A percentile compares a stretch with the other conserved stretches of the same genome.
phyloP scores from a whole-genome alignment of 257 asterid genomes.

The Solanum arcanum region DNA sequence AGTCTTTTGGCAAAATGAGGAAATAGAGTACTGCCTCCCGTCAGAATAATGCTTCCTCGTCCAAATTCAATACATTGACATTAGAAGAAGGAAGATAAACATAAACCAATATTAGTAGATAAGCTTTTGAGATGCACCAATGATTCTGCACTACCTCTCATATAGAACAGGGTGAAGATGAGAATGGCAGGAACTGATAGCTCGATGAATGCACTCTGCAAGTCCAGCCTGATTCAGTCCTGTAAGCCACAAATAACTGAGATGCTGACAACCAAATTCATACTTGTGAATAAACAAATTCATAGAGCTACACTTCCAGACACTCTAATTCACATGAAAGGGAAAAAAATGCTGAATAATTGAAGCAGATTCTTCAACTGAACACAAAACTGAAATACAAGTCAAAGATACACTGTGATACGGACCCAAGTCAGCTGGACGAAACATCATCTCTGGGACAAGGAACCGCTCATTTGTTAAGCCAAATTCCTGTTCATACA shows the following conservation, averaged over 20 bases:
- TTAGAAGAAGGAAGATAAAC: not conserved
- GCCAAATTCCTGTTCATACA: slow-evolving; percentile 58
- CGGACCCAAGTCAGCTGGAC: slow-evolving; percentile 93
- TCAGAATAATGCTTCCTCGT: slow-evolving; percentile 65
- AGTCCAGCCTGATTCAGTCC: slow-evolving; percentile 98
- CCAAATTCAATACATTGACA: slow-evolving; percentile 3
- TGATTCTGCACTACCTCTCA: slow-evolving; percentile 46
- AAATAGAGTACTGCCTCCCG: slow-evolving; percentile 89
- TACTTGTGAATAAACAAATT: not conserved
- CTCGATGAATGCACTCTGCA: slow-evolving; percentile 86
- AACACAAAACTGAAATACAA: not conserved
- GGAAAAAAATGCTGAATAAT: not conserved
- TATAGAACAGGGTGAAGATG: slow-evolving; percentile 90
- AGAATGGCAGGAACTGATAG: slow-evolving; percentile 81
- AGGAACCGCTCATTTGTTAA: slow-evolving; percentile 92
- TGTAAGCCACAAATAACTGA: slow-evolving; percentile 13
- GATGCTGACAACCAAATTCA: not conserved
- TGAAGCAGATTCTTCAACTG: not conserved
- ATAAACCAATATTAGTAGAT: not conserved
- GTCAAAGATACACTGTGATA: not conserved
- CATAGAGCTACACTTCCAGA: not conserved
- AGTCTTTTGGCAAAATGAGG: slow-evolving; percentile 90
- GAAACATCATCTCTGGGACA: slow-evolving; percentile 93
- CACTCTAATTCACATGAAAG: not conserved
- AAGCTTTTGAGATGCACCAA: not conserved